phyloP scores from a whole-genome alignment of 2,329 filamentous ascomycete species.

The Botrytis paeoniae region DNA sequence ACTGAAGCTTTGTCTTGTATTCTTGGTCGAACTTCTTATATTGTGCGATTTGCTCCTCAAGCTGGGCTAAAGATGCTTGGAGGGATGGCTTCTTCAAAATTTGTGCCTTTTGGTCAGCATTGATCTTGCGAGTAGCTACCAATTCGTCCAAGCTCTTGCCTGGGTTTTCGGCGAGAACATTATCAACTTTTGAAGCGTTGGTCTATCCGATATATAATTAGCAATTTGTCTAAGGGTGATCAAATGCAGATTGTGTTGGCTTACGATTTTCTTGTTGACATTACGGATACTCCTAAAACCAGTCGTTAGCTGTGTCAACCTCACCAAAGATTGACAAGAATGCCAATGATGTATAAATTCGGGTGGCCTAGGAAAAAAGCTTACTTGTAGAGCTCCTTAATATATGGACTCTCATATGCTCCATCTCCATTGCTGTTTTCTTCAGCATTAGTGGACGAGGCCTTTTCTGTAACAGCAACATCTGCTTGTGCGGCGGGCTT shows the following conservation, averaged over 20 bases:
- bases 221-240: constrained; percentile 9
- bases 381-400: constrained; percentile 90
- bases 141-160: constrained; percentile 71
- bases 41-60: constrained; percentile 71
- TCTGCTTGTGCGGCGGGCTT: constrained; percentile 52
- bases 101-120: constrained; percentile 74
- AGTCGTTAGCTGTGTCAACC: constrained; percentile 16
- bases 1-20: constrained; percentile 58
- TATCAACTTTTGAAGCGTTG: constrained; percentile 70
- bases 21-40: constrained; percentile 75
- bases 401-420: constrained; percentile 68
- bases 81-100: constrained; percentile 73
- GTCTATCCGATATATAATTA: constrained; percentile 46
- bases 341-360: constrained; percentile 11
- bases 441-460: constrained; percentile 47
- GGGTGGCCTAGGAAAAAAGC: constrained; percentile 32
- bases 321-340: not conserved
- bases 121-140: constrained; percentile 69
- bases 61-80: constrained; percentile 63
- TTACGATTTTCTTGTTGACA: constrained; percentile 89
- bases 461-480: constrained; percentile 49
- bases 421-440: constrained; percentile 48
- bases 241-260: constrained; percentile 37
- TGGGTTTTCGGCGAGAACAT: constrained; percentile 65
- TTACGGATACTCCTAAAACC: constrained; percentile 79